These are phyloP conservation scores for Acanthamoeba rhysodes DNA, from an alignment of 208 protist species.

Conservation along the genomic window DNA sequence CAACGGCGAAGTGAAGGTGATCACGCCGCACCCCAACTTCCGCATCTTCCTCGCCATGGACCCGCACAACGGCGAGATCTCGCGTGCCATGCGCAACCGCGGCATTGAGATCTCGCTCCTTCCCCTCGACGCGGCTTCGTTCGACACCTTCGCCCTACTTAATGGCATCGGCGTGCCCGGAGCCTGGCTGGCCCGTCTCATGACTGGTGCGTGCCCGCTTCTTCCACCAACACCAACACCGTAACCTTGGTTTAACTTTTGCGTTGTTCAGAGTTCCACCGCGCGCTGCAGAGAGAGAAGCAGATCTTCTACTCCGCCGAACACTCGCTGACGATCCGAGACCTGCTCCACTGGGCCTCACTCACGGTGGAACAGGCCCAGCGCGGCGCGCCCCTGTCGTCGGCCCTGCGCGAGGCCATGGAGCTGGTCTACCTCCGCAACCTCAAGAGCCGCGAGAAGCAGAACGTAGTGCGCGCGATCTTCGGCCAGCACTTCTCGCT, in stretches of 20 bases:
- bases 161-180: conserved; percentile 77
- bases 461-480: conserved; percentile 42
- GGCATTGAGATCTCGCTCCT: conserved; percentile 98
- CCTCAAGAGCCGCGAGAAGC: conserved; percentile 25
- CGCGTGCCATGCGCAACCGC: conserved; percentile 99
- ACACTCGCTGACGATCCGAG: conserved; percentile 21
- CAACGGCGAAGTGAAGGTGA: conserved; percentile 92
- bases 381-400: neutral
- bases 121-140: neutral
- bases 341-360: conserved; percentile 48
- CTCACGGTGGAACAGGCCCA: conserved; percentile 59
- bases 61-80: conserved; percentile 99
- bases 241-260: no score
- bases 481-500: conserved; percentile 68
- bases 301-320: conserved; percentile 51
- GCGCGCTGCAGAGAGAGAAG: conserved; percentile 3
- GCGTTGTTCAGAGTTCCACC: conserved; percentile 68
- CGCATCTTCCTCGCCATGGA: conserved; percentile 99
- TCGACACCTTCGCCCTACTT: conserved; percentile 78
- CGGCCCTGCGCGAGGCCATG: conserved; percentile 30
- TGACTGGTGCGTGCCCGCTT: neutral
- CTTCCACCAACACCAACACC: neutral
- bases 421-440: conserved; percentile 71
- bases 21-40: conserved; percentile 98
- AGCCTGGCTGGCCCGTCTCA: conserved; percentile 14